Conservation (phyloP, 805 yeast species). For the Metschnikowia borealis region DNA sequence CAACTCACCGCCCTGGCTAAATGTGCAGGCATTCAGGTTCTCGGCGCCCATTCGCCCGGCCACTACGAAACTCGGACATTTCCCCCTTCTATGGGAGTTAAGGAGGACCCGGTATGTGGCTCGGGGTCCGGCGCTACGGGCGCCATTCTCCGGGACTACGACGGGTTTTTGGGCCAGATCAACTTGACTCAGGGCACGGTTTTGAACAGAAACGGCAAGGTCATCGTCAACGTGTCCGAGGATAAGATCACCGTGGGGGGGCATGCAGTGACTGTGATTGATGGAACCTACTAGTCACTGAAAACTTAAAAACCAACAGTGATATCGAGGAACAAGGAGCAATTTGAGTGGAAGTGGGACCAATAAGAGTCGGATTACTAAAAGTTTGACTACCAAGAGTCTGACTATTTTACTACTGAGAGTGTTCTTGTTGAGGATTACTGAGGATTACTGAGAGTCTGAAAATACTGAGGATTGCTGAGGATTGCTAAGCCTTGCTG, state of each 20-base stretch:
- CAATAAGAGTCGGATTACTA: too few species aligned
- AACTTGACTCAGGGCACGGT: slow-evolving; percentile 21
- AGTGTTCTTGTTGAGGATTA: too few species aligned
- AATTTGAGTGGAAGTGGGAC: too few species aligned
- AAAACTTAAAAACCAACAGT: neutral
- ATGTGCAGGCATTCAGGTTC: slow-evolving; percentile 33
- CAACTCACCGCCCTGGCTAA: neutral
- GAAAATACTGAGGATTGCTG: too few species aligned
- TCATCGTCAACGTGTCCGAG: slow-evolving; percentile 16
- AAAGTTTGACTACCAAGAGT: too few species aligned
- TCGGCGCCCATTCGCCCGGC: slow-evolving; percentile 28
- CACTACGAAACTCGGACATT: slow-evolving; percentile 41
- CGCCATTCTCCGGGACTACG: slow-evolving; percentile 17
- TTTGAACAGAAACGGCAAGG: slow-evolving; percentile 37
- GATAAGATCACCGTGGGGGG: slow-evolving; percentile 36
- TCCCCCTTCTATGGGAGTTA: slow-evolving; percentile 30
- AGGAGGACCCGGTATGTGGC: slow-evolving; percentile 57
- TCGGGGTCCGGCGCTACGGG: slow-evolving; percentile 39
- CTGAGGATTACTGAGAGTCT: too few species aligned
- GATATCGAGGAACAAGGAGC: neutral
- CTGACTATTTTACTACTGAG: too few species aligned
- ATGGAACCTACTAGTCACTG: slow-evolving; percentile 23
- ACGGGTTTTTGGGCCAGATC: slow-evolving; percentile 4
- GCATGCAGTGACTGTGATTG: slow-evolving; percentile 31
- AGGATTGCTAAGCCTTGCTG: too few species aligned